Base-by-base conservation (phyloP, 768 basidiomycete species). In the Exidia glandulosa region DNA sequence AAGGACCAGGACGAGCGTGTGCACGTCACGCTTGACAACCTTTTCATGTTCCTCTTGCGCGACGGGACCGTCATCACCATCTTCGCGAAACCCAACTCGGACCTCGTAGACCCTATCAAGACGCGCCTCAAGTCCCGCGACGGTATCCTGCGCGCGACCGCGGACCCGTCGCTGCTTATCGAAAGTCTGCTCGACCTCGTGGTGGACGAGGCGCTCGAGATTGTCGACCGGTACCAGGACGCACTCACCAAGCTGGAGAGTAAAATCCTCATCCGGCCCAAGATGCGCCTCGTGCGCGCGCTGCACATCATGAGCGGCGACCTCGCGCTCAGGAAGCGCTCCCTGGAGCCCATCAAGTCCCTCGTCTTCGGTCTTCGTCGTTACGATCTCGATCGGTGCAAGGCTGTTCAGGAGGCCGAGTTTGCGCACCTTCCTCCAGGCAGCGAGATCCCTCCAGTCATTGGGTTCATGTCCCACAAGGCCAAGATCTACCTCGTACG, bases 251-350 rank as follows among this genome's bases (percentile, higher is more conserved):
- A 80, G 66, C 80, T 85, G 45, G 87, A 89, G 66, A 76, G 78
- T 34, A 70, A 74, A 19, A 77, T 87, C 41, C 74, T 89, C 16
- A 63, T 86, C 30, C 81, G 77, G 66, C 81, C 86, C 0, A 76
- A 78, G 57, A 81, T 87, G 75, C 73, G 76, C 60, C 81, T 79
- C 25, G 87, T 90, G 14, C 75, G 79, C 6, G 5, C 50, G 87
- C 86, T 90, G 41, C 88, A 89, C 65, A 86, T 90, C 60, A 76
- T 88, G 23, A 84, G 84, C 47, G 87, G 85, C 16, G 87, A 90
- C 64, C 76, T 90, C 3, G 84, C 83, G 59, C 72, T 87, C 54
- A 84, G 86, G 68, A 88, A 87, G 66, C 80, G 86, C 23, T 87
- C 87, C 2, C 76, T 88, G 16, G 84, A 83, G 37, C 88, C 88